phyloP scores from a whole-genome alignment of 2,329 filamentous ascomycete species.

The Colletotrichum cordylinicola region DNA sequence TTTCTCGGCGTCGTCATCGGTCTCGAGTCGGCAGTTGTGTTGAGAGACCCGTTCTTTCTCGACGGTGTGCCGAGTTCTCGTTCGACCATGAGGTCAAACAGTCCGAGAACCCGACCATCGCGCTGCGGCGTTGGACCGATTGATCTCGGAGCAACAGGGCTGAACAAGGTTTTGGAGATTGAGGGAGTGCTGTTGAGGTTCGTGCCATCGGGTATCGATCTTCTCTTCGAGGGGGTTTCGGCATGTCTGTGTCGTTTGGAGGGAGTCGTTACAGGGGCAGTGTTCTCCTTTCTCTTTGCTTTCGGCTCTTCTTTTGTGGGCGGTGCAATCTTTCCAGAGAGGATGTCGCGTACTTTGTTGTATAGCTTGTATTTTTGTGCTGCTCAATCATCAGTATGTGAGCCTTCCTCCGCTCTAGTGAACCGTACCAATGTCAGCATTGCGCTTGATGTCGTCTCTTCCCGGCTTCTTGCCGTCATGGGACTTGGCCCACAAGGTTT shows the following conservation, averaged over 20 bases:
- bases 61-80: constrained; percentile 56
- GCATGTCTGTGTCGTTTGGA: constrained; percentile 55
- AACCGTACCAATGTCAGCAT: constrained; percentile 70
- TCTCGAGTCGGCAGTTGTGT: constrained; percentile 23
- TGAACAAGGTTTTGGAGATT: constrained; percentile 64
- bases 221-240: constrained; percentile 53
- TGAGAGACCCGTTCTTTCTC: constrained; percentile 42
- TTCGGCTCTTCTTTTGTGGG: constrained; percentile 42
- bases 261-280: constrained; percentile 47
- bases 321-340: constrained; percentile 57
- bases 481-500: constrained; percentile 67
- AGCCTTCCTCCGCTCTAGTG: not conserved
- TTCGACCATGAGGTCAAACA: constrained; percentile 74
- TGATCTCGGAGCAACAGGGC: constrained; percentile 61
- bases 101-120: constrained; percentile 76
- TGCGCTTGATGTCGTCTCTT: constrained; percentile 78
- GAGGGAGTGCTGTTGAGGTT: constrained; percentile 59
- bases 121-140: constrained; percentile 83
- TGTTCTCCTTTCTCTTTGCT: constrained; percentile 43
- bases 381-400: constrained; percentile 32
- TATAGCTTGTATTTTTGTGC: constrained; percentile 81
- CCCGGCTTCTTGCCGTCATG: constrained; percentile 73
- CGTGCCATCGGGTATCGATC: constrained; percentile 35
- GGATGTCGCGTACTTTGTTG: constrained; percentile 66
- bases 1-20: constrained; percentile 54